Evolutionary conservation across 805 yeast genomes (phyloP).

Genomic region (Lachancea sp.): DNA sequence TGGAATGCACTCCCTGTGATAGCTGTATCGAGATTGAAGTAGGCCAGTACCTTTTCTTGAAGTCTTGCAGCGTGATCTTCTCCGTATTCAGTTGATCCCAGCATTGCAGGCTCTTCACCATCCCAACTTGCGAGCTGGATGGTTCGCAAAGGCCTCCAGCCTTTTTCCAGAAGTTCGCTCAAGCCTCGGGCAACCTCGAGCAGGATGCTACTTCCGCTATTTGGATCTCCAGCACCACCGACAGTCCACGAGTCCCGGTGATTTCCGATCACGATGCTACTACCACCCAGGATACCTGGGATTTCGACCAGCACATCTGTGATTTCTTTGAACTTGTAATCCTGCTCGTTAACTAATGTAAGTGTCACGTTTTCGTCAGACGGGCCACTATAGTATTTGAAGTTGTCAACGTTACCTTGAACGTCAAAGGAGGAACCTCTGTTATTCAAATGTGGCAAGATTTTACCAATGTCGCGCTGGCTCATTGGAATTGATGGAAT

Average conservation of each 20-base stretch:
- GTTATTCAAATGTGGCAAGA: slow-evolving; percentile 35
- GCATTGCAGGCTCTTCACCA: slow-evolving; percentile 64
- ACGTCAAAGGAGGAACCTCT: slow-evolving; percentile 33
- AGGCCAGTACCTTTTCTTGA: slow-evolving; percentile 48
- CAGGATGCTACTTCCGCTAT: slow-evolving; percentile 44
- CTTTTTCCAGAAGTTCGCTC: slow-evolving; percentile 38
- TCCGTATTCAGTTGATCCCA: slow-evolving; percentile 77
- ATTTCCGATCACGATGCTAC: slow-evolving; percentile 49
- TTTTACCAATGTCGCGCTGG: slow-evolving; percentile 37
- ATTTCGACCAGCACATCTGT: slow-evolving; percentile 47
- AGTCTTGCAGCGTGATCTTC: slow-evolving; percentile 48
- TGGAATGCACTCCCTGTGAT: slow-evolving; percentile 46
- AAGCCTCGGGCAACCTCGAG: slow-evolving; percentile 50
- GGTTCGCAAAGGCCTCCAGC: slow-evolving; percentile 70
- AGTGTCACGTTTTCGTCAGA: slow-evolving; percentile 28
- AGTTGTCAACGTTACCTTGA: slow-evolving; percentile 40
- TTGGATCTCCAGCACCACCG: slow-evolving; percentile 48
- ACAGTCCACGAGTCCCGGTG: slow-evolving; percentile 47
- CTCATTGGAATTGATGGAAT: slow-evolving; percentile 52
- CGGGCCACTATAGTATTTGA: slow-evolving; percentile 45
- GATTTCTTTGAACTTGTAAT: slow-evolving; percentile 38
- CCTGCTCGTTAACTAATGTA: slow-evolving; percentile 38
- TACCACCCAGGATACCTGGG: slow-evolving; percentile 49
- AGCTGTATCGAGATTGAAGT: slow-evolving; percentile 43
- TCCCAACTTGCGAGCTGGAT: slow-evolving; percentile 75